phyloP scores from a whole-genome alignment of 306 rosid genomes.

The Casuarina cunninghamiana region DNA sequence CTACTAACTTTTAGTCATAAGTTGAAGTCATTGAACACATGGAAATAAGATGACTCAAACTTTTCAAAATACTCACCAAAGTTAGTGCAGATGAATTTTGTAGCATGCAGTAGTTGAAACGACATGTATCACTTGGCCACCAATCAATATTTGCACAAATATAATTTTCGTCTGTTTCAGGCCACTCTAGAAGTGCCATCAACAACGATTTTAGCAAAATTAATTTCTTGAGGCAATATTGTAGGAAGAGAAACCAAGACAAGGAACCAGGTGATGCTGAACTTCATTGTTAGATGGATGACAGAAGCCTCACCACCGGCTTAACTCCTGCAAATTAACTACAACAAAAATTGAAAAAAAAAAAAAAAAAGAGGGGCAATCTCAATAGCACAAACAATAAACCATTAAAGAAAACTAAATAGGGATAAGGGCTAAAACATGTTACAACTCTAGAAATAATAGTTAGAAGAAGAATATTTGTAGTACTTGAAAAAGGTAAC shows the following conservation, averaged over 20 bases:
- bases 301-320: slow-evolving; percentile 22
- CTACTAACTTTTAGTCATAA: too few relatives aligned
- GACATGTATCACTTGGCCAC: slow-evolving; percentile 92
- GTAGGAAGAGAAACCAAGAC: slow-evolving; percentile 47
- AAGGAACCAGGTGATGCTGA: slow-evolving; percentile 48
- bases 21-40: background rate
- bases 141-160: slow-evolving; percentile 97
- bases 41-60: background rate
- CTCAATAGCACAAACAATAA: background rate
- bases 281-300: slow-evolving; percentile 49
- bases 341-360: slow-evolving; percentile 21
- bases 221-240: slow-evolving; percentile 45
- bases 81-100: slow-evolving; percentile 62
- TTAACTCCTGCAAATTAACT: slow-evolving; percentile 35
- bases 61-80: slow-evolving; percentile 48
- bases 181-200: slow-evolving; percentile 55
- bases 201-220: slow-evolving; percentile 44
- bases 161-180: slow-evolving; percentile 66
- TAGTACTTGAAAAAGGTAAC: too few relatives aligned
- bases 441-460: background rate
- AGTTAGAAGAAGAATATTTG: background rate
- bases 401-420: background rate
- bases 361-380: background rate
- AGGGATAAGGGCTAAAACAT: background rate
- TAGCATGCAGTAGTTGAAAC: slow-evolving; percentile 81